Base-by-base conservation (phyloP, 2,329 filamentous ascomycete species). In the Achaetomium macrosporum region DNA sequence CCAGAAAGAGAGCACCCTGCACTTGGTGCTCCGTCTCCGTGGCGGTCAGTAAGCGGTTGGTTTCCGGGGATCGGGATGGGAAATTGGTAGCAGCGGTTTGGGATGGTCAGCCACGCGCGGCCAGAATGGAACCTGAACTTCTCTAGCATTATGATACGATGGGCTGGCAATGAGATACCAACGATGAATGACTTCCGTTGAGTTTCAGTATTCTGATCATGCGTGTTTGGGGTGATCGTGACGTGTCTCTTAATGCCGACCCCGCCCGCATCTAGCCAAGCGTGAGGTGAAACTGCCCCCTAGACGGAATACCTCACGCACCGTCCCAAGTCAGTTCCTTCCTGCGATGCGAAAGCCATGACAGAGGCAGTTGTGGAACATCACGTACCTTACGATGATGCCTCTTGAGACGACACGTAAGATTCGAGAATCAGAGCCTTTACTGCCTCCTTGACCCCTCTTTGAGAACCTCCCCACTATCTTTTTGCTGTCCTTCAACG, bases 1-100 rank as follows among this genome's bases (percentile, higher is more conserved):
- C 57, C 88, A 93, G 72, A 88, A 87, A 71, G 84, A 87, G 67
- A 84, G 81, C 5, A 87, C 84, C 1, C 76, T 88, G 12, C 84
- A 88, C 69, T 69, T 87, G 62, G 84, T 87, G 46, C 80, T 87
- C 50, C 82, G 84, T 70, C 79, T 87, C 25, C 83, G 84, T 74
- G 84, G 84, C 73, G 84, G 84, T 57, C 73, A 76, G 66, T 77
- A 74, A 65, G 56, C 57, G 54, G 53, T 46, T 49, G 15, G 31
- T 17, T 44, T 45, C 57, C 46, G 41, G 35, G 37, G 30, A 37
- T 44, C 35, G 35, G 25, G 35, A 37, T 47, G 39, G 39, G n/a
- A n/a, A n/a, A n/a, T n/a, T n/a, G n/a, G 35, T 46, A 16, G 33
- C 35, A 57, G 52, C 51, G 53, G 41, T 50, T 50, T 51, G 40